Percentiles rank a stretch among this genome's conserved stretches.
These are phyloP conservation scores for Arachnomyces sp. DNA, from an alignment of 2,329 filamentous ascomycete genomes.

Conservation along the genomic window DNA sequence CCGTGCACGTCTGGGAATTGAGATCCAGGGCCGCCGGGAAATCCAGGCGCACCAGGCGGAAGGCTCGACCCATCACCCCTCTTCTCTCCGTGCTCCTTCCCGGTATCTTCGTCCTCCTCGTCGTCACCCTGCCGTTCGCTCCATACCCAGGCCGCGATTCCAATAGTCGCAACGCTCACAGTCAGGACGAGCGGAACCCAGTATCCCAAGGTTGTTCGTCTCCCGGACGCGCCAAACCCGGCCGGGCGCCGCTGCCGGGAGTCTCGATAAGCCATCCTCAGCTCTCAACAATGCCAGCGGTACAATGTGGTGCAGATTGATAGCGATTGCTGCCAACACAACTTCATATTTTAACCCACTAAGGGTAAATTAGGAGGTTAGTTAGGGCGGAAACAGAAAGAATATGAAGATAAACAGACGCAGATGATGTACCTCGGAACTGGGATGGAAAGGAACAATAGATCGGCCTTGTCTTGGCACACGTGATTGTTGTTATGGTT, in stretches of 20 bases:
- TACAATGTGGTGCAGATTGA: no score
- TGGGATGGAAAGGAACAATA: no score
- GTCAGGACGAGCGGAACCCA: slow-evolving; percentile 86
- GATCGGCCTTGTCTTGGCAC: no score
- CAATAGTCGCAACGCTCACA: slow-evolving; percentile 76
- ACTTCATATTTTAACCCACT: no score
- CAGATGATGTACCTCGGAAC: no score
- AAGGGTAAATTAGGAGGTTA: no score
- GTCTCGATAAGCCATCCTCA: slow-evolving; percentile 19
- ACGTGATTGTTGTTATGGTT: no score
- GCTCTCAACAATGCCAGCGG: no score
- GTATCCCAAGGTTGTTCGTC: slow-evolving; percentile 49
- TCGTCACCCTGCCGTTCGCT: slow-evolving; percentile 73
- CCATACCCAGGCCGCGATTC: slow-evolving; percentile 87
- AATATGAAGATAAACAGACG: no score
- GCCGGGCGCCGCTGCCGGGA: slow-evolving; percentile 29
- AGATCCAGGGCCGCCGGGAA: slow-evolving; percentile 19
- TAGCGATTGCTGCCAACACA: no score
- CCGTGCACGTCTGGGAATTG: slow-evolving; percentile 13
- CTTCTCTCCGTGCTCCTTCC: slow-evolving; percentile 21
- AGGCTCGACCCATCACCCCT: slow-evolving; percentile 18
- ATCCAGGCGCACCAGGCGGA: slow-evolving; percentile 20
- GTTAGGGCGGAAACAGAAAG: no score
- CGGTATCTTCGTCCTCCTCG: slow-evolving; percentile 53
- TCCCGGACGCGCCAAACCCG: slow-evolving; percentile 35